Evolutionary conservation across 2,329 filamentous ascomycete species (phyloP).

Genomic region (Drechslera avenae): DNA sequence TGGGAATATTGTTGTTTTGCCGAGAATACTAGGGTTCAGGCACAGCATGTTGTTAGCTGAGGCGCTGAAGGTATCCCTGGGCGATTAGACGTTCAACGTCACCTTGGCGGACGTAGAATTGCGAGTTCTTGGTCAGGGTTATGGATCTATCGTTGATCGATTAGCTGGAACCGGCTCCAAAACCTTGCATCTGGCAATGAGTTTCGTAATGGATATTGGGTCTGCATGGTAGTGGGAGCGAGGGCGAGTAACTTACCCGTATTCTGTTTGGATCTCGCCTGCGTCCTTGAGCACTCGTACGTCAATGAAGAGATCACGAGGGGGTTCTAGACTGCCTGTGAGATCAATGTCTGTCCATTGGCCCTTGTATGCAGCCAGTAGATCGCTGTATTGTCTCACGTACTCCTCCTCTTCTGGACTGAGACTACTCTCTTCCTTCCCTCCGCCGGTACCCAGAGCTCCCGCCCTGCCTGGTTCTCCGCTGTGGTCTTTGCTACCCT

Average conservation of each 20-base stretch:
- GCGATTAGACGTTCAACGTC: conserved; percentile 94
- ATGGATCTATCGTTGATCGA: conserved; percentile 68
- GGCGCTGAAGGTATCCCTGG: conserved; percentile 90
- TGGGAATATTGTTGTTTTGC: no score
- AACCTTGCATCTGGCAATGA: background rate
- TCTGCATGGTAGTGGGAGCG: no score
- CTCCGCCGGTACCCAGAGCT: conserved; percentile 51
- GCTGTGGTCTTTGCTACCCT: conserved; percentile 29
- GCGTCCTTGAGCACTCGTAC: conserved; percentile 95
- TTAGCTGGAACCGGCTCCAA: background rate
- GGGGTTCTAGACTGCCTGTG: conserved; percentile 90
- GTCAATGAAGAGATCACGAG: conserved; percentile 95
- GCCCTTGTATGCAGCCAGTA: conserved; percentile 95
- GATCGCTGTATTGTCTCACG: conserved; percentile 85
- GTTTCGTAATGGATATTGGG: background rate
- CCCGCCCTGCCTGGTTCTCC: conserved; percentile 45
- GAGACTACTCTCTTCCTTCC: conserved; percentile 70
- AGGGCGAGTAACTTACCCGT: conserved; percentile 69
- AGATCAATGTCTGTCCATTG: conserved; percentile 98
- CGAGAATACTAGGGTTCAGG: no score
- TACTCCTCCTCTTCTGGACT: conserved; percentile 98
- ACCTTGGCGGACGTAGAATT: conserved; percentile 94
- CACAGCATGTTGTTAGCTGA: no score
- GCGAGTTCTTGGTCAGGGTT: conserved; percentile 95
- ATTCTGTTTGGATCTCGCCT: conserved; percentile 98